Conservation (phyloP, 176 grass and related monocot species). For the Triticum turgidum region DNA sequence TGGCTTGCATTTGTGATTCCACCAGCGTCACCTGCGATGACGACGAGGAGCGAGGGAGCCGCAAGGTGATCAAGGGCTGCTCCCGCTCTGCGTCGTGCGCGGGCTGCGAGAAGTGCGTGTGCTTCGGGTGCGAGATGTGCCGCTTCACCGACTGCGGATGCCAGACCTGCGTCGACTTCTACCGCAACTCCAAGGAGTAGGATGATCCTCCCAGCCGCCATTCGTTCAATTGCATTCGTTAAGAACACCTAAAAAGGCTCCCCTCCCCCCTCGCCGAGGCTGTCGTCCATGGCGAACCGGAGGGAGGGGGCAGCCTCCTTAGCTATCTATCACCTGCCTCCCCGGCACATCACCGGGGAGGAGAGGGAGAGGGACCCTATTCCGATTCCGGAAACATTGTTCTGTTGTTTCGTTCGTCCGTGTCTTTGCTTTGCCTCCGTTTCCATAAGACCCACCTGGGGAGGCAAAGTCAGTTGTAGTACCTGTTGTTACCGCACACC, state of each 20-base stretch:
- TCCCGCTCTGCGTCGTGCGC: conserved; percentile 61
- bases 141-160: conserved; percentile 90
- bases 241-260: background rate
- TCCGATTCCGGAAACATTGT: background rate
- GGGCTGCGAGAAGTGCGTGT: conserved; percentile 89
- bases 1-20: background rate
- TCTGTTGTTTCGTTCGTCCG: background rate
- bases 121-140: conserved; percentile 86
- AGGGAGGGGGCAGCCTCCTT: background rate
- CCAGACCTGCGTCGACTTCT: conserved; percentile 94
- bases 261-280: background rate
- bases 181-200: conserved; percentile 53
- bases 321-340: background rate
- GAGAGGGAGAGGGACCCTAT: background rate
- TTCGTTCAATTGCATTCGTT: conserved; percentile 33
- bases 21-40: conserved; percentile 68
- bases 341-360: background rate
- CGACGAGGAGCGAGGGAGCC: conserved; percentile 87
- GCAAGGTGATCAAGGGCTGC: conserved; percentile 84
- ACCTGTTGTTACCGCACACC: background rate
- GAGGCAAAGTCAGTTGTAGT: background rate
- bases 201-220: background rate
- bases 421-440: conserved; percentile 18
- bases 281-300: background rate
- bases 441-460: background rate